Percentiles rank a stretch among this genome's conserved stretches.
phyloP scores from a whole-genome alignment of 2,329 filamentous ascomycete species.

The Alternaria rosae region DNA sequence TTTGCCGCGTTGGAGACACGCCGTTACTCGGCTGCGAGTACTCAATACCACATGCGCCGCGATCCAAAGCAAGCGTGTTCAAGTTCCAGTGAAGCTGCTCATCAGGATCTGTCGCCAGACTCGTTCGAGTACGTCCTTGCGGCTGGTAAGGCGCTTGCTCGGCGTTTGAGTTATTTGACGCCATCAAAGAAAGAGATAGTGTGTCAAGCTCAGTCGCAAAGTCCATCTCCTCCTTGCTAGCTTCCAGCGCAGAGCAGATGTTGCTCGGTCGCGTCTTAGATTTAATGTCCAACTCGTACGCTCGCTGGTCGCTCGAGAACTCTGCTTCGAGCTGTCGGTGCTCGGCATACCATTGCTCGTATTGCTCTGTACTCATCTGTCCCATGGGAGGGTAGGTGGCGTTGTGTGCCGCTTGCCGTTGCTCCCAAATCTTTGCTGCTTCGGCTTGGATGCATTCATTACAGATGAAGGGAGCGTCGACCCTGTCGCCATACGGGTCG shows the following conservation, averaged over 20 bases:
- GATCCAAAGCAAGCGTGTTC: constrained; percentile 40
- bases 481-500: constrained; percentile 32
- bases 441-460: constrained; percentile 44
- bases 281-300: constrained; percentile 38
- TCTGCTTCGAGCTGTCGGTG: constrained; percentile 37
- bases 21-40: constrained; percentile 28
- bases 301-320: constrained; percentile 33
- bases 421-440: constrained; percentile 36
- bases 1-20: constrained; percentile 13
- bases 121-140: constrained; percentile 28
- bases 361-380: constrained; percentile 43
- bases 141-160: constrained; percentile 11
- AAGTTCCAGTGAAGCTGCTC: constrained; percentile 48
- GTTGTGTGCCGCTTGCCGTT: constrained; percentile 37
- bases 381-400: constrained; percentile 36
- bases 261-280: constrained; percentile 38
- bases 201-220: constrained; percentile 43
- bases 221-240: constrained; percentile 40
- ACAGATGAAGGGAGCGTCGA: constrained; percentile 38
- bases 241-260: constrained; percentile 38
- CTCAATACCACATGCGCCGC: constrained; percentile 44
- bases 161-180: constrained; percentile 25
- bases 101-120: constrained; percentile 40
- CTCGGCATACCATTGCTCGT: constrained; percentile 42
- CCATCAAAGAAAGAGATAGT: constrained; percentile 39